Base-by-base conservation (phyloP, 2,329 filamentous ascomycete species). In the Xylariaceae sp. region DNA sequence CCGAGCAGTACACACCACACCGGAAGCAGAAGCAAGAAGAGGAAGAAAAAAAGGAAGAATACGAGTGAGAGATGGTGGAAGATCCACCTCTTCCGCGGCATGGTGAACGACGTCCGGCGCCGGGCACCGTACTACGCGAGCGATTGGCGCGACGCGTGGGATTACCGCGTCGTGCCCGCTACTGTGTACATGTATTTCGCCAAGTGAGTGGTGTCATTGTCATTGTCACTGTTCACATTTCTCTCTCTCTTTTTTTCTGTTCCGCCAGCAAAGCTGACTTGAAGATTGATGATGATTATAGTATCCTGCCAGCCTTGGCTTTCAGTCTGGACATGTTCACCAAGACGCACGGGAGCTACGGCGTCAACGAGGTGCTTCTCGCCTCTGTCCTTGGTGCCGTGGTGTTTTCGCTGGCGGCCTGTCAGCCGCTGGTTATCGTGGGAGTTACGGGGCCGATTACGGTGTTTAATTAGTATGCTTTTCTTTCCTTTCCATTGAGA, bases 141-240 rank as follows among this genome's bases (percentile, higher is more conserved):
- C 61, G 88, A 94, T 62, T 94, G 85, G 85, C 69, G 60, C 13
- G 88, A 94, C 67, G 88, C 88, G 2, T 92, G 85, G 85, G 85
- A 94, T 59, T 94, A 94, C 66, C 78, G 88, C 38, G 85, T 94
- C 29, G 74, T 94, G 27, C 88, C 88, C 1, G 86, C 86, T 12
- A 94, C 88, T 8, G 69, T 94, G 19, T 94, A 94, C 64, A 94
- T 94, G 85, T 94, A 92, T 67, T 94, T 94, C 73, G 87, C 88
- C 47, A 94, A 94, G 86, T 90, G 72, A n/a, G n/a, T n/a, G n/a
- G n/a, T n/a, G n/a, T n/a, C n/a, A n/a, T n/a, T n/a, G n/a, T n/a
- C n/a, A n/a, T n/a, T n/a, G n/a, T n/a, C n/a, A n/a, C n/a, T n/a
- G n/a, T n/a, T n/a, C n/a, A n/a, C n/a, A n/a, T n/a, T n/a, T n/a